Evolutionary conservation across 176 grass and related monocot species (phyloP), one percentile per base, ranked within the genome.

Genomic region (Raddia distichophylla): DNA sequence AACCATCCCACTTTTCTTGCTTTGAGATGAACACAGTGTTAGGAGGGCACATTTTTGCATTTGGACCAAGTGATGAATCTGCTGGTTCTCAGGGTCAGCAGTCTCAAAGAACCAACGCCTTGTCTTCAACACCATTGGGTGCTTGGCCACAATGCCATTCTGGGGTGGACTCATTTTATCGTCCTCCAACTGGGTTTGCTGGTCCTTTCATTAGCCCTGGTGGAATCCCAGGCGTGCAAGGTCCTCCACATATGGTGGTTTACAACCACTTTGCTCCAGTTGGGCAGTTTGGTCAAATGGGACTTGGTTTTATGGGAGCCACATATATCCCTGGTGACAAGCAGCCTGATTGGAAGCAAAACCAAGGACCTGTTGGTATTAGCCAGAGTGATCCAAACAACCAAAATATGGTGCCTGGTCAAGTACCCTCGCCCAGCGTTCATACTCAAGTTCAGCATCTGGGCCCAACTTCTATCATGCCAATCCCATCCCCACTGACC

Each of bases 231-330:
- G 92, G 92, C 3, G 47, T 99, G 84, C 93, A 99, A 84, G 93
- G 84, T 72, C 96, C 93, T 69, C 92, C 90, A 42, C 92, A 94
- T 84, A 99, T 99, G 96, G 82, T 99, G 46, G 89, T 99, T 42
- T 99, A 99, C 83, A 99, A 95, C 64, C 96, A 99, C 77, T 99
- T 99, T 11, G 74, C 92, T 60, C 93, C 92, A 51, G 89, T 98
- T 49, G 92, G 96, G 58, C 96, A 95, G 50, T 95, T 95, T 83
- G 85, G 90, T 80, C 96, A 99, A 86, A 80, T 99, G 71, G 96
- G 96, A 37, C 84, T 99, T 85, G 90, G 93, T 90, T 99, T 93
- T 75, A 94, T 99, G 86, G 96, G 91, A 40, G 46, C 93, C 52
- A 88, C 96, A 69, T 99, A 93, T 86, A 91, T 99, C 65, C 89